phyloP scores from a whole-genome alignment of 2,329 filamentous ascomycete species.

The Gliomastix tumulicola region DNA sequence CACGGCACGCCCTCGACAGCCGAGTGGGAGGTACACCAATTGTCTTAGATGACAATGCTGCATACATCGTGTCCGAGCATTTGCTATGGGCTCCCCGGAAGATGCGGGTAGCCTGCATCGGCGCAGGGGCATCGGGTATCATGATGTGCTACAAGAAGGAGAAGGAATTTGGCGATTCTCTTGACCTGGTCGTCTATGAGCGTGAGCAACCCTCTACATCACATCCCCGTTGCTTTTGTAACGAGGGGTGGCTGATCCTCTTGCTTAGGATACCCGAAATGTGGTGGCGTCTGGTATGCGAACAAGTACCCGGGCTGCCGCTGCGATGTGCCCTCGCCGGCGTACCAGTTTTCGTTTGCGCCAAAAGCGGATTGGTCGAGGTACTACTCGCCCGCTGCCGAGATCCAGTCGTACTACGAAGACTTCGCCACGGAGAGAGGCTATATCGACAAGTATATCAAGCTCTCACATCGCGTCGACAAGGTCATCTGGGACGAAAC shows the following conservation, averaged over 20 bases:
- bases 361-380: slow-evolving; percentile 52
- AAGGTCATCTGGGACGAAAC: slow-evolving; percentile 4
- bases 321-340: slow-evolving; percentile 51
- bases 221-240: no score
- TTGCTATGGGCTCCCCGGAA: background rate
- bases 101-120: background rate
- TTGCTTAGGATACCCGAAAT: slow-evolving; percentile 3
- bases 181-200: background rate
- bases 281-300: slow-evolving; percentile 15
- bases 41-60: background rate
- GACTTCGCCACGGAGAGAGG: slow-evolving; percentile 39
- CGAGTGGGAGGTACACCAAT: background rate
- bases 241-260: no score
- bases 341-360: slow-evolving; percentile 56
- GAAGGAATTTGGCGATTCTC: background rate
- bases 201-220: no score
- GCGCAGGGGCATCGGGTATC: background rate
- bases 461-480: slow-evolving; percentile 34
- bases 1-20: no score
- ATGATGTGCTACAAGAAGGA: background rate
- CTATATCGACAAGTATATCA: slow-evolving; percentile 35
- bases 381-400: slow-evolving; percentile 46
- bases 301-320: slow-evolving; percentile 17
- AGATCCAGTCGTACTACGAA: slow-evolving; percentile 49
- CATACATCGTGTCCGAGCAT: background rate